Base-by-base conservation (phyloP, 345 rosid species). In the Arabidopsis arenosa region DNA sequence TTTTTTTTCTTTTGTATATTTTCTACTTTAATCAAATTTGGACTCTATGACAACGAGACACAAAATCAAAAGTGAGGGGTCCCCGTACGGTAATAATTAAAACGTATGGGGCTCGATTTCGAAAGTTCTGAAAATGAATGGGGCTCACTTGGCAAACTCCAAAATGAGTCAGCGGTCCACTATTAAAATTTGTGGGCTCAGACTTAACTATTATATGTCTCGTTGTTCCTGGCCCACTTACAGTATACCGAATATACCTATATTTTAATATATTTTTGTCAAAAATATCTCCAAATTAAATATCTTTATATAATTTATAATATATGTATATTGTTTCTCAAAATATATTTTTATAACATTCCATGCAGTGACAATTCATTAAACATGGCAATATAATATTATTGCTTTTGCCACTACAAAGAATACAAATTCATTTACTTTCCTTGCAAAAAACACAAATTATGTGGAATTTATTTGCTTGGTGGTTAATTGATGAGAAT, bases 111-210 rank as follows among this genome's bases (percentile, higher is more conserved):
- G 69, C 41, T 57, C 5, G 58, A 68, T 61, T 40, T 68, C 14
- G 30, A 75, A 59, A 68, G 60, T 55, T 32, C 13, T 15, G 7
- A 75, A 59, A 75, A 6, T 6, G 0, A 51, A 41, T 1, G 45
- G 73, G 68, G 9, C 21, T 61, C 68, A 58, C 66, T 6, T 40
- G 6, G 4, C 30, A 59, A 75, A 75, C 58, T 47, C 67, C 62
- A 75, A 67, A 67, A 75, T 33, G 51, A 66, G 45, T 26, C 44
- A 39, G 37, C 3, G 62, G 74, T 75, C 79, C 79, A 67, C 44
- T 5, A 67, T 67, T 75, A 67, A 75, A 58, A 62, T 49, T 75
- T 67, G 79, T 75, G 68, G 79, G 79, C 79, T 66, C 79, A 49
- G 28, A 58, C 35, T 48, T 47, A 75, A 48, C 62, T 75, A 49